Evolutionary conservation across 2,329 filamentous ascomycete species (phyloP), one percentile per base, ranked within the genome.

Genomic region (Xylariaceae sp.): DNA sequence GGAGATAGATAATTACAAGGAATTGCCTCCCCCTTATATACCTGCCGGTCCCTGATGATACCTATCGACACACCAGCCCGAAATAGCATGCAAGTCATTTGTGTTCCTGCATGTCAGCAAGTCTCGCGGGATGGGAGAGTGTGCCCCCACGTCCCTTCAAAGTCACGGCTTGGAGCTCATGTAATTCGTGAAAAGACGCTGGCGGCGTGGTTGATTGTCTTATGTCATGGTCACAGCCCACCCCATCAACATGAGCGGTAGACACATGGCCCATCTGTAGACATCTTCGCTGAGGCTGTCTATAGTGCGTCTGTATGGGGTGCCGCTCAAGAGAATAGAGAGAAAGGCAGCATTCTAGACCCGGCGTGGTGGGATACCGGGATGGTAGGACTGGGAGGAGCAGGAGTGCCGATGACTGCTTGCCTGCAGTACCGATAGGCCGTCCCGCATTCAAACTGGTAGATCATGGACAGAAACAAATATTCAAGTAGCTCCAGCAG

Each of bases 81-180:
- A 15, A 34, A 34, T 12, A 34, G 32, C 43, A 54, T 57, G 54
- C 56, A 54, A 32, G 56, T 59, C 56, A 57, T 56, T 51, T 37
- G 44, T 51, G 54, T 59, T 57, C 57, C 57, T 59, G 57, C 54
- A 59, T 57, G 47, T 22, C 47, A 49, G 21, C 41, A 21, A 22
- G 41, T 29, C 21, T 43, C 41, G 21, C 29, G 41, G 41, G 21
- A 26, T 43, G 41, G 47, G 26, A 21, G 39, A 40, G 46, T 40
- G 36, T 18, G 21, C 47, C 47, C 47, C 47, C 47, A 49, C 47
- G 47, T 8, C 18, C 13, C 15, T 29, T 43, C 15, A 41, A 18
- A 21, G 3, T 34, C 7, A 36, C 15, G 42, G 12, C 42, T 10
- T 30, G 15, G 37, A 19, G 37, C 37, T 8, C 8, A 26, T 8